A percentile compares a stretch with the other conserved stretches of the same genome.
Conservation (phyloP, 75 land plant genomes). For the Isoetes taiwanensis region DNA sequence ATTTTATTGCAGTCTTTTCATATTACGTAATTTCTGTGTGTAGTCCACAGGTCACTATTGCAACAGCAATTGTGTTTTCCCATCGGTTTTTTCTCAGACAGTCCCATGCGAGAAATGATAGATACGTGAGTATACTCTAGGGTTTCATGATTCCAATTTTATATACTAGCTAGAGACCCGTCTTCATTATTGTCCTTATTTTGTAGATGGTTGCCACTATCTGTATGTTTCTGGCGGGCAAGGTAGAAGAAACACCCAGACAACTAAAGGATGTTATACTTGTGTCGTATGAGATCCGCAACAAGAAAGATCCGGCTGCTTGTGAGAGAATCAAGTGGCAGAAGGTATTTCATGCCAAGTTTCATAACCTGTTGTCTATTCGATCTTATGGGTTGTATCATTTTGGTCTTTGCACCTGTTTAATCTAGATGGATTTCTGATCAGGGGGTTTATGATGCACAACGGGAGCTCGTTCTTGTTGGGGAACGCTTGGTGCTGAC, state of each 20-base stretch:
- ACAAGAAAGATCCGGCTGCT: conserved; percentile 19
- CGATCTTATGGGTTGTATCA: neutral
- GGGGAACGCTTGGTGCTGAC: conserved; percentile 80
- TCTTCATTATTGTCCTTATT: too few relatives aligned
- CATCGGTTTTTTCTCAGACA: conserved; percentile 73
- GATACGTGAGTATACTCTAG: conserved; percentile 72
- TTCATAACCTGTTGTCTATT: neutral
- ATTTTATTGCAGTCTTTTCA: neutral
- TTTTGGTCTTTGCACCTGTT: neutral
- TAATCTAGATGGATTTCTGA: neutral
- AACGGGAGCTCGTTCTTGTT: conserved; percentile 60
- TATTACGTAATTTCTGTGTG: neutral
- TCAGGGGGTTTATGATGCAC: conserved; percentile 82
- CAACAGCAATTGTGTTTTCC: conserved; percentile 68
- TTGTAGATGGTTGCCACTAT: conserved; percentile 80
- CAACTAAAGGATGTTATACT: conserved; percentile 69
- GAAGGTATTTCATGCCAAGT: too few relatives aligned
- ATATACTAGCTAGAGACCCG: too few relatives aligned
- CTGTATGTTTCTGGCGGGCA: conserved; percentile 92
- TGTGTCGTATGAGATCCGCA: conserved; percentile 53
- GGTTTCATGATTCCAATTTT: too few relatives aligned
- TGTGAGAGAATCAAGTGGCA: conserved; percentile 17
- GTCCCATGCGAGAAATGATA: conserved; percentile 67
- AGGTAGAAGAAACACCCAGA: conserved; percentile 89
- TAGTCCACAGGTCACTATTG: conserved; percentile 82